Percentiles rank a stretch among this genome's conserved stretches.
These are phyloP conservation scores for Hevea brasiliensis DNA, from an alignment of 345 rosid species.

Conservation along the genomic window DNA sequence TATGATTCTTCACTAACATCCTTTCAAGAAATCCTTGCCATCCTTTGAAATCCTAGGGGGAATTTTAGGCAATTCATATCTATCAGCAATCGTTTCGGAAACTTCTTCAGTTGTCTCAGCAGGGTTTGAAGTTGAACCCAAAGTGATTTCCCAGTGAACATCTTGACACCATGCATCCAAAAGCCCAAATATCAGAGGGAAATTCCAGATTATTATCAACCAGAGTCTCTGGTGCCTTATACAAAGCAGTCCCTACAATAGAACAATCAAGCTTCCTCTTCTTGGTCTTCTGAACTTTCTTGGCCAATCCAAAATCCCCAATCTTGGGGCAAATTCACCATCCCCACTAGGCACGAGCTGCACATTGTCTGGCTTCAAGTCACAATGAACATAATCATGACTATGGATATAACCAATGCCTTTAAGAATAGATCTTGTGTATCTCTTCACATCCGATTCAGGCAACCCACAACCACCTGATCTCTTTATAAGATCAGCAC, in stretches of 20 bases:
- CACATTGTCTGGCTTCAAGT: constrained; percentile 53
- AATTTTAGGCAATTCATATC: constrained; percentile 55
- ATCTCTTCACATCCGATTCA: too few species aligned
- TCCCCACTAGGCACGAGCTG: constrained; percentile 36
- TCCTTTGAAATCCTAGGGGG: constrained; percentile 58
- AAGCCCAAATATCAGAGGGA: constrained; percentile 82
- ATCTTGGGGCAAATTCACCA: constrained; percentile 28
- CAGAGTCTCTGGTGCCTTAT: constrained; percentile 75
- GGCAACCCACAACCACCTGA: too few species aligned
- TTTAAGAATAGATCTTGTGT: too few species aligned
- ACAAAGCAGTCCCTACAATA: too few species aligned
- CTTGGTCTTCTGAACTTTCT: too few species aligned
- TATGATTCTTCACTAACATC: constrained; percentile 62
- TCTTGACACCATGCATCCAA: constrained; percentile 77
- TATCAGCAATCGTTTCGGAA: constrained; percentile 57
- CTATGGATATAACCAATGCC: too few species aligned
- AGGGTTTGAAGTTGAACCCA: constrained; percentile 46
- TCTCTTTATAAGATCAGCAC: too few species aligned
- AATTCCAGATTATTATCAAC: constrained; percentile 53
- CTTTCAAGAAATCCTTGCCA: constrained; percentile 66
- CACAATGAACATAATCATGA: too few species aligned
- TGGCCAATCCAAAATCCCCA: constrained; percentile 47
- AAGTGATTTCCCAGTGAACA: constrained; percentile 63
- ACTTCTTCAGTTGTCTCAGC: constrained; percentile 38
- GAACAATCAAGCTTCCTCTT: too few species aligned